Base-by-base conservation (phyloP, 805 yeast species). In the Kodamaea laetipori region DNA sequence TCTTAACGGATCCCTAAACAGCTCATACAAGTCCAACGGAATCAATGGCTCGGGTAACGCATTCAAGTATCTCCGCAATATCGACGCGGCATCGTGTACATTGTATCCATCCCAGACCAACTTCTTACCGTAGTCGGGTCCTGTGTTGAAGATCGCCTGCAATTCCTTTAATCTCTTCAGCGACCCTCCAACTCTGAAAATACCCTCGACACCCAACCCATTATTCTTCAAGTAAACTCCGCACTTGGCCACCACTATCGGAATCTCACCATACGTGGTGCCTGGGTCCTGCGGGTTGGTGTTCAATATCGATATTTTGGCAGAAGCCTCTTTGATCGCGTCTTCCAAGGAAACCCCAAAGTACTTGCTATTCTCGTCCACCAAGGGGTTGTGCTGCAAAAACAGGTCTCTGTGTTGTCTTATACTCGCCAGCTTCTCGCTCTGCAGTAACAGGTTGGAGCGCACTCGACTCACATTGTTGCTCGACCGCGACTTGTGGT, bases 31-130 rank as follows among this genome's bases (percentile, higher is more conserved):
- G 3, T 76, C 76, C 26, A 88, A 69, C 1, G 98, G 97, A 15
- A 94, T 82, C 44, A 94, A 73, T 0, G 98, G 98, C 57, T 94
- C 98, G 1, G 96, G 95, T 44, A 94, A 74, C 35, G 89, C 82
- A 57, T 90, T 89, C 49, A 94, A 73, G 61, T 79, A 94, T 44
- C 99, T 73, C 60, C 98, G 77, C 45, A 94, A 76, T 16, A 94
- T 73, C 13, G 94, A 86, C 1, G 98, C 96, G 1, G 97, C 97
- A 64, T 94, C 99, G 66, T 94, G 99, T 9, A 92, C 97, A 0
- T 90, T 88, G 66, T 81, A 94, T 0, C 95, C 92, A 38, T 87
- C 90, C 99, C 98, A 94, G 52, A 78, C 79, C 35, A 90, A 75
- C 52, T 84, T 85, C 39, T 89, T 79, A 12, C 99, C 99, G 60